These are phyloP conservation scores for Phoma sp. DNA, from an alignment of 2,329 filamentous ascomycete genomes.

Conservation along the genomic window DNA sequence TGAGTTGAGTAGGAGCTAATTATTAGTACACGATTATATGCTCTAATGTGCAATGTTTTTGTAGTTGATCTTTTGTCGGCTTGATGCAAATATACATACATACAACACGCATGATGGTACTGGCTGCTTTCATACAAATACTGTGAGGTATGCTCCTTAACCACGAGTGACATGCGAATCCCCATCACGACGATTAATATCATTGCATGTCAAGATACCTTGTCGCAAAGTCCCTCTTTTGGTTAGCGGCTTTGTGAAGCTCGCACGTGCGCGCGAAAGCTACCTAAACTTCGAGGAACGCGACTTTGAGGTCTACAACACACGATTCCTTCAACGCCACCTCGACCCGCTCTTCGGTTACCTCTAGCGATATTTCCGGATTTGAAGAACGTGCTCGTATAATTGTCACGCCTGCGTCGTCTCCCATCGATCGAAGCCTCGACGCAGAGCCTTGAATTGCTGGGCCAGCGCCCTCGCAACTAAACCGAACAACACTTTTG, in stretches of 20 bases:
- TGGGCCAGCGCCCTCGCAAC: constrained; percentile 8
- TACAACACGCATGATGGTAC: background rate
- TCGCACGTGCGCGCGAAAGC: constrained; percentile 26
- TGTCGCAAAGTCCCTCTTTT: constrained; percentile 28
- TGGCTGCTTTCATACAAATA: too few relatives aligned
- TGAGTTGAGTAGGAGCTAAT: too few relatives aligned
- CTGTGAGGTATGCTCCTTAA: too few relatives aligned
- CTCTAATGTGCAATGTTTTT: background rate
- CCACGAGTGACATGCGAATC: background rate
- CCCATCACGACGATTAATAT: background rate
- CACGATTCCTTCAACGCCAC: background rate
- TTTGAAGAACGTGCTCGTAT: background rate
- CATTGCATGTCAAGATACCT: background rate
- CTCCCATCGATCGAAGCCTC: background rate
- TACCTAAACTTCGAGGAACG: constrained; percentile 20
- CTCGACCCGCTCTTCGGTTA: background rate
- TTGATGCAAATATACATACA: background rate
- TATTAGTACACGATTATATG: background rate
- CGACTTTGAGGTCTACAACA: constrained; percentile 9
- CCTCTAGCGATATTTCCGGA: background rate
- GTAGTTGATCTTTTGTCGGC: background rate
- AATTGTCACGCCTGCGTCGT: background rate
- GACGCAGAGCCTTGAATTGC: background rate
- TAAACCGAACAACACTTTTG: background rate
- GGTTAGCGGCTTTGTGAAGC: constrained; percentile 22